Conservation (phyloP, 140 eudicot species). For the Flaveria floridana region DNA sequence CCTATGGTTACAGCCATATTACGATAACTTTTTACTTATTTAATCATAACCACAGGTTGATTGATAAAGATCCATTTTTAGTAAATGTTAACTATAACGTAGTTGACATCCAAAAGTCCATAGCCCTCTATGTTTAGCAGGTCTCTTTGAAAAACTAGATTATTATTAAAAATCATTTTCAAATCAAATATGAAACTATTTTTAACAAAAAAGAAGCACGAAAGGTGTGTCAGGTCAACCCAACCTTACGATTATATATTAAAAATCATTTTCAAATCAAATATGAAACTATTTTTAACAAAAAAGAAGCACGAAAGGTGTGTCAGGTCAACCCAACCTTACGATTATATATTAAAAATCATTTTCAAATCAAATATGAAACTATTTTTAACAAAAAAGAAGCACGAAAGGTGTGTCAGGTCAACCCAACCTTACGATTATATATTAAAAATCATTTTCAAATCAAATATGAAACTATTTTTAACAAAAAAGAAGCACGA, state of each 20-base stretch:
- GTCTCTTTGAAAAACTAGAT: neutral
- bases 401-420: neutral
- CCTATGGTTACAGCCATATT: neutral
- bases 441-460: neutral
- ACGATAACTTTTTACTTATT: neutral
- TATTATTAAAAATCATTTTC: neutral
- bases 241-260: neutral
- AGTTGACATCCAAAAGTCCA: neutral
- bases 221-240: neutral
- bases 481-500: neutral
- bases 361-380: neutral
- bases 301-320: neutral
- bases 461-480: too few relatives aligned
- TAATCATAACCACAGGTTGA: neutral
- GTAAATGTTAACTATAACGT: neutral
- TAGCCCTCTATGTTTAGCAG: neutral
- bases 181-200: too few relatives aligned
- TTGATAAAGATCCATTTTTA: neutral
- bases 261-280: neutral
- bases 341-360: neutral
- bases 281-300: neutral
- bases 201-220: neutral
- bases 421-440: conserved; percentile 2
- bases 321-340: conserved; percentile 3
- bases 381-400: neutral